Evolutionary conservation across 257 asterid genomes (phyloP), one percentile per base, ranked within the genome.

Genomic region (Leptodermis oblonga): DNA sequence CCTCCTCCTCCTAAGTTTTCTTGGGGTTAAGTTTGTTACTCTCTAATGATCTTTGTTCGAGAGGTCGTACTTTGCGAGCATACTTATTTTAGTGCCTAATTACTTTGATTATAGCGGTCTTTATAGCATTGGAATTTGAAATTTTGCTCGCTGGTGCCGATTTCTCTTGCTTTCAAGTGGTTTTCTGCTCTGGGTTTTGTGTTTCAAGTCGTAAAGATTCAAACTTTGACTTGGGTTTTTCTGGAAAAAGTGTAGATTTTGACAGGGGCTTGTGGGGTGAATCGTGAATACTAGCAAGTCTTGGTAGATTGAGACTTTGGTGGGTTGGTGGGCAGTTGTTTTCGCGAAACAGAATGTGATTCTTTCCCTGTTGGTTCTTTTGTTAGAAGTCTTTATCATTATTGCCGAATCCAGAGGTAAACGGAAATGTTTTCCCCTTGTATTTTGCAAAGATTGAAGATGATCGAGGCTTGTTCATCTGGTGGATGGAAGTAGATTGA

Each of bases 151-250:
- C 46, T 39, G 63, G 60, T 73, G 71, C 45, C 63, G 67, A 48
- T 71, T 66, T 43, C 64, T 56, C 52, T 69, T 58, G 77, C 71
- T 74, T 70, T 80, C 70, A 62, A 75, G 76, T 77, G 77, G 77
- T 69, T 77, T 71, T 84, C 11, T 55, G 23, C 67, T 84, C 15
- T 62, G 72, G 61, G 68, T 30, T 70, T 75, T 52, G 69, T 77
- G 56, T 72, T 72, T 75, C 22, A 58, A 77, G 88, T 77, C 71
- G 52, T 80, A 78, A 81, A 62, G 82, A 67, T 70, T 73, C 52
- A 70, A 71, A 46, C 78, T 78, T 75, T 76, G 67, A 56, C 69
- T 71, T 71, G 37, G 76, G 73, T 64, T 62, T 70, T 77, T 80
- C 73, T 77, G 75, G 70, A 76, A 73, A 70, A 72, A 70, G 75